These are phyloP conservation scores for Andrographis paniculata DNA, from an alignment of 305 asterid species.

Conservation along the genomic window DNA sequence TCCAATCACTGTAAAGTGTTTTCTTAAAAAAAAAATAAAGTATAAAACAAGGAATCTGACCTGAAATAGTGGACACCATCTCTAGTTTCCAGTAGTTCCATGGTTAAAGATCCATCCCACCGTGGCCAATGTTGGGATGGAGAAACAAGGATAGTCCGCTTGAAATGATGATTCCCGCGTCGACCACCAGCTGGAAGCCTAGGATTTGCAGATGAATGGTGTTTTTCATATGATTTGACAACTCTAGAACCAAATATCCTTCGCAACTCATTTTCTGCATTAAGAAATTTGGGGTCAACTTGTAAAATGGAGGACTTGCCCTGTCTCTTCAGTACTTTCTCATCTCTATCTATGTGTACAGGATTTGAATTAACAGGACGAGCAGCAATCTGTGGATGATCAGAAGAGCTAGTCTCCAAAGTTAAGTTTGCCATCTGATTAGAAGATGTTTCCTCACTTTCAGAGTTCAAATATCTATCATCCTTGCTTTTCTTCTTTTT, in stretches of 20 bases:
- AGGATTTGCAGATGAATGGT: slow-evolving; percentile 45
- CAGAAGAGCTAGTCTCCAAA: slow-evolving; percentile 42
- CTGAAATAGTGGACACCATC: slow-evolving; percentile 64
- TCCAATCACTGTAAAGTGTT: too few relatives aligned
- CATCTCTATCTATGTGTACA: slow-evolving; percentile 26
- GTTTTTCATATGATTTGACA: slow-evolving; percentile 66
- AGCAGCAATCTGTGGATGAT: slow-evolving; percentile 26
- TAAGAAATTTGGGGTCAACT: slow-evolving; percentile 76
- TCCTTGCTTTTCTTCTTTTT: slow-evolving; percentile 47
- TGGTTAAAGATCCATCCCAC: slow-evolving; percentile 89
- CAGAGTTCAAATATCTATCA: slow-evolving; percentile 19
- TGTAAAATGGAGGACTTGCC: slow-evolving; percentile 39
- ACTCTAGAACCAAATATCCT: slow-evolving; percentile 90
- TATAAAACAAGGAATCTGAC: slow-evolving; percentile 26
- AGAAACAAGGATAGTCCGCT: slow-evolving; percentile 69
- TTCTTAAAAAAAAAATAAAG: neutral
- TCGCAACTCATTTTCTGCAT: slow-evolving; percentile 85
- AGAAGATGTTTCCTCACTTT: slow-evolving; percentile 23
- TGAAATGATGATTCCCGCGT: slow-evolving; percentile 62
- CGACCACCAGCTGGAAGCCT: slow-evolving; percentile 57
- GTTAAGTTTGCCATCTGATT: slow-evolving; percentile 33
- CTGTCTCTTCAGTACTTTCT: slow-evolving; percentile 30
- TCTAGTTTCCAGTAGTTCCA: slow-evolving; percentile 71
- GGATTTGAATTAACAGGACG: slow-evolving; percentile 25
- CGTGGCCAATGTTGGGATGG: slow-evolving; percentile 94